phyloP scores from a whole-genome alignment of 129 eudicot species.

The Flaveria bidentis region DNA sequence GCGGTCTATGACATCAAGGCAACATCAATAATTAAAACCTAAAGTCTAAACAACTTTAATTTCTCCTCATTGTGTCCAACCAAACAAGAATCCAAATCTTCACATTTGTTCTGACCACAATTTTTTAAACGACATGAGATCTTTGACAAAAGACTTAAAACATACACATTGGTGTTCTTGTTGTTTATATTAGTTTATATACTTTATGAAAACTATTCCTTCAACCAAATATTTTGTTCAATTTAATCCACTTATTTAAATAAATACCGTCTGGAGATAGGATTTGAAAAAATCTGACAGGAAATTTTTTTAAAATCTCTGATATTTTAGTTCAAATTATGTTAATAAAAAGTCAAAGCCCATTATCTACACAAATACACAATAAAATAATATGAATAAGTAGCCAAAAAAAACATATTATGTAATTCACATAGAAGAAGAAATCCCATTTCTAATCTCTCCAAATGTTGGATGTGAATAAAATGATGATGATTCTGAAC shows the following conservation, averaged over 20 bases:
- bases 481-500: constrained; percentile 35
- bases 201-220: no score
- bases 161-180: background rate
- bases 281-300: background rate
- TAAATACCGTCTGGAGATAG: background rate
- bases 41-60: constrained; percentile 16
- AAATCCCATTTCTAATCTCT: constrained; percentile 52
- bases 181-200: background rate
- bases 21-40: background rate
- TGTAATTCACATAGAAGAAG: constrained; percentile 51
- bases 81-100: constrained; percentile 18
- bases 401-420: constrained; percentile 10
- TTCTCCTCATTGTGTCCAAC: constrained; percentile 11
- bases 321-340: background rate
- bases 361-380: constrained; percentile 24
- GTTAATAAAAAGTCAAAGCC: background rate
- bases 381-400: background rate
- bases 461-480: constrained; percentile 53
- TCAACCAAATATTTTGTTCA: background rate
- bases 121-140: background rate
- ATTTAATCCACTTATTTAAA: background rate
- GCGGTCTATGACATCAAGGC: background rate
- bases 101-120: constrained; percentile 12
- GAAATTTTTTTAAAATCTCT: background rate
- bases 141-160: background rate